Evolutionary conservation across 108 stramenopile species (phyloP), one percentile per base, ranked within the genome.

Genomic region (Nitzschia sp.): DNA sequence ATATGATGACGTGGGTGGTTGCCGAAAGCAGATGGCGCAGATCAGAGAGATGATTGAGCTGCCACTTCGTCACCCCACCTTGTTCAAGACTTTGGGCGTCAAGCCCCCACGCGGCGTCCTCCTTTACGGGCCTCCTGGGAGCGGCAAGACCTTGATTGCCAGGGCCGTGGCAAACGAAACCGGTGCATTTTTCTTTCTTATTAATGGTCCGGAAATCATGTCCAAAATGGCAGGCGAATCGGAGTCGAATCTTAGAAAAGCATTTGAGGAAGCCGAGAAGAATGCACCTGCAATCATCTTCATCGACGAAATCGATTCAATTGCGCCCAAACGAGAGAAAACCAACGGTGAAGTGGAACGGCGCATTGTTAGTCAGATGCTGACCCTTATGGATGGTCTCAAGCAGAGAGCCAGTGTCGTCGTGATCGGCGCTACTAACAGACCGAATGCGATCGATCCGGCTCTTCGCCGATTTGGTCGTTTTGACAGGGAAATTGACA

Each of bases 11-110:
- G 98, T 99, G 29, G 99, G 99, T 27, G 99, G 99, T 36, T 98
- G 98, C 78, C 85, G 97, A 42, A 91, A 95, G 74, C 98, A 98
- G 76, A 97, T 98, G 95, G 94, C 94, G 0, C 97, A 98, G 82
- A 99, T 99, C 78, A 95, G 99, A 25, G 99, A 99, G 85, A 99
- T 99, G 99, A 99, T 99, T 64, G 99, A 99, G 82, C 82, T 99
- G 56, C 99, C 99, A 33, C 87, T 99, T 25, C 93, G 99, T 36
- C 99, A 99, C 75, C 99, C 99, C 2, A 85, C 96, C 6, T 88
- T 99, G 18, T 99, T 99, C 94, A 98, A 98, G 82, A 99, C 98
- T 15, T 77, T 99, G 5, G 99, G 99, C 17, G 98, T 99, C 68
- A 99, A 99, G 87, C 99, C 99, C 33, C 99, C 99, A 32, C 91